These are phyloP conservation scores for Collybia sordida DNA, from an alignment of 768 basidiomycete genomes.

Conservation along the genomic window DNA sequence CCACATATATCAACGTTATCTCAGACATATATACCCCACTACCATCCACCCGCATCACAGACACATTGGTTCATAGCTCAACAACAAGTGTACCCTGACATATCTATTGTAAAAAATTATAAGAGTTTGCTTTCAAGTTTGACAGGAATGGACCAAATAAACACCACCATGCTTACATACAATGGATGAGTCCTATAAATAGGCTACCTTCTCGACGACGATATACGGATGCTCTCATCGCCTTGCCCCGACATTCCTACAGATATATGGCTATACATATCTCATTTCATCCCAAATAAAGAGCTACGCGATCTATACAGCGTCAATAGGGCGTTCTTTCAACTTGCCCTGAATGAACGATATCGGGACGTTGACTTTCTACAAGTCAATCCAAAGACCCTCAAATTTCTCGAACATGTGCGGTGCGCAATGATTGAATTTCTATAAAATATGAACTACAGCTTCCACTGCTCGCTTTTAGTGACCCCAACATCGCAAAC, in stretches of 20 bases:
- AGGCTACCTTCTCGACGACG: no score
- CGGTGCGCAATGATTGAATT: conserved; percentile 1
- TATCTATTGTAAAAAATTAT: no score
- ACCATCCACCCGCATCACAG: no score
- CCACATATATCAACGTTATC: no score
- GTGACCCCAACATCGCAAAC: conserved; percentile 9
- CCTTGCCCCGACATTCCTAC: conserved; percentile 7
- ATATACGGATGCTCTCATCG: no score
- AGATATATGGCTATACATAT: conserved; percentile 19
- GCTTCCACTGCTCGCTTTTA: not conserved
- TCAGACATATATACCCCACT: no score
- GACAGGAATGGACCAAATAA: no score
- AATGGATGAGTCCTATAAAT: no score
- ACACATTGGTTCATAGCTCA: no score
- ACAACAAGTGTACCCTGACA: no score
- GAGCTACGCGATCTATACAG: conserved; percentile 16
- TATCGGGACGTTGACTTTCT: conserved; percentile 8
- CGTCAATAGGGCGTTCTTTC: conserved; percentile 16
- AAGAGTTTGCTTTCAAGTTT: no score
- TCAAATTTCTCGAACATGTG: conserved; percentile 11
- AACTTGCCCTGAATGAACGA: conserved; percentile 17
- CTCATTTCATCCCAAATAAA: conserved; percentile 15
- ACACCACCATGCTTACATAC: no score
- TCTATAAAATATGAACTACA: not conserved
- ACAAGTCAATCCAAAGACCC: conserved; percentile 6